These are phyloP conservation scores for Eucalyptus erythrocorys DNA, from an alignment of 345 rosid genomes.

Conservation along the genomic window DNA sequence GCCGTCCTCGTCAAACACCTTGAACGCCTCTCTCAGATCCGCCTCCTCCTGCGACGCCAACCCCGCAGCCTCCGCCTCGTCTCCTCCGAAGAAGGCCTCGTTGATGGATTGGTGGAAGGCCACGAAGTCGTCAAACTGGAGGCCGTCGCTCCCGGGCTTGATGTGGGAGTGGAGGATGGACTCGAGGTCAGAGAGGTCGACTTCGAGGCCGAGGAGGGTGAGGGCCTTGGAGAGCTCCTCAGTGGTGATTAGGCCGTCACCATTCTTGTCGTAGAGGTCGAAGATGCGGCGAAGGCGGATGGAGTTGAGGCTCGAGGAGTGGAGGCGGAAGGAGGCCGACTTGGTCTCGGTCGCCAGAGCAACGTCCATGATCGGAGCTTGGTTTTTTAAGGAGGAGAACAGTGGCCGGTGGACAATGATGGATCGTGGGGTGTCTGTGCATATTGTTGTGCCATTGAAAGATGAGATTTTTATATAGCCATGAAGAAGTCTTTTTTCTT, in stretches of 20 bases:
- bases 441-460: too few species aligned
- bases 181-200: conserved; percentile 48
- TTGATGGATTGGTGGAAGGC: conserved; percentile 50
- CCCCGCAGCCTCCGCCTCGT: too few species aligned
- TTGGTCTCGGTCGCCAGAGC: not conserved
- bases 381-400: not conserved
- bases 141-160: conserved; percentile 41
- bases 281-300: conserved; percentile 68
- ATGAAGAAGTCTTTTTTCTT: too few species aligned
- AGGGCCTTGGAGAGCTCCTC: conserved; percentile 58
- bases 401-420: not conserved
- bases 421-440: too few species aligned
- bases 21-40: conserved; percentile 79
- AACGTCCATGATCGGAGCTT: not conserved
- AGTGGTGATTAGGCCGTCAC: conserved; percentile 64
- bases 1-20: conserved; percentile 85
- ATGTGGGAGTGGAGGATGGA: conserved; percentile 42
- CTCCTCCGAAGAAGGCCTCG: conserved; percentile 19
- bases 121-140: conserved; percentile 50
- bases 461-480: too few species aligned
- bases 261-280: conserved; percentile 73
- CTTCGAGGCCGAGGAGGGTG: conserved; percentile 46
- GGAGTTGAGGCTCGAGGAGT: conserved; percentile 48
- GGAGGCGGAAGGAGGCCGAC: conserved; percentile 38
- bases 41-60: conserved; percentile 32